Conservation (phyloP, 73 alveolate species). For the Paramecium sonneborni region DNA sequence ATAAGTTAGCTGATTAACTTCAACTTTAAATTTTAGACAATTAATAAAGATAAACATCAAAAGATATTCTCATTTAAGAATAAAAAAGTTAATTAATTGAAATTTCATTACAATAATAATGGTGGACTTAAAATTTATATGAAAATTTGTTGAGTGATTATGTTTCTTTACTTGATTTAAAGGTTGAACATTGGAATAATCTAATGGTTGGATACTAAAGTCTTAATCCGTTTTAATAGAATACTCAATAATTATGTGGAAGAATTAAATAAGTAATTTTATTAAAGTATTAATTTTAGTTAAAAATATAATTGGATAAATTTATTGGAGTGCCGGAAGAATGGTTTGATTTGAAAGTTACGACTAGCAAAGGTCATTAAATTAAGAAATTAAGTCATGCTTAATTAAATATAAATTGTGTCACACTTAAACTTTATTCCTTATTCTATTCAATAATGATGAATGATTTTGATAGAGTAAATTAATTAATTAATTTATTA, state of each 20-base stretch:
- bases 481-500: not conserved
- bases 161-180: not conserved
- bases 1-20: slow-evolving; percentile 36
- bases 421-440: slow-evolving; percentile 41
- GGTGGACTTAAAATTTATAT: slow-evolving; percentile 47
- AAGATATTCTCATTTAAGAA: not conserved
- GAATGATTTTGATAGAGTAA: slow-evolving; percentile 56
- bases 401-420: not conserved
- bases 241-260: not conserved
- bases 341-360: slow-evolving; percentile 40
- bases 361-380: not conserved
- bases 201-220: slow-evolving; percentile 5
- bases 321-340: slow-evolving; percentile 46
- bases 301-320: not conserved
- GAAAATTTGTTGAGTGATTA: not conserved
- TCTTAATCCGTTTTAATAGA: slow-evolving; percentile 9
- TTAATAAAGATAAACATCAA: not conserved
- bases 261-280: not conserved
- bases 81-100: slow-evolving; percentile 28
- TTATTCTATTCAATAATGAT: not conserved
- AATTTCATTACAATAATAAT: slow-evolving; percentile 7
- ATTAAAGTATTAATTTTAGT: not conserved
- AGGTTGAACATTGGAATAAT: slow-evolving; percentile 34
- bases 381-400: slow-evolving; percentile 41
- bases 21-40: slow-evolving; percentile 7